Evolutionary conservation across 768 basidiomycete genomes (phyloP).

Genomic region (Tylopilus sp.): DNA sequence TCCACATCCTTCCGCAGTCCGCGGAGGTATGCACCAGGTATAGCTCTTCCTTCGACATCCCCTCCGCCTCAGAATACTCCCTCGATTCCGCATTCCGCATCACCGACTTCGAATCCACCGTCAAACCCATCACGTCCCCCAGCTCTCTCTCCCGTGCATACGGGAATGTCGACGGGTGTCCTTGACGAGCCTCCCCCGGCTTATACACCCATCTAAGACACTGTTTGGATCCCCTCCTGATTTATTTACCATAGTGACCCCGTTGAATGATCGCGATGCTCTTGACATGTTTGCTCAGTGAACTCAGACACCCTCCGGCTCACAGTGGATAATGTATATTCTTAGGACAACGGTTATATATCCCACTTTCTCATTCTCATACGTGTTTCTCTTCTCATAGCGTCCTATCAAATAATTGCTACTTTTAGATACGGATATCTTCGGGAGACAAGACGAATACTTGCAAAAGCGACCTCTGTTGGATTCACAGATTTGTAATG

Average conservation of each 20-base stretch:
- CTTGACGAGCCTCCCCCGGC: conserved; percentile 25
- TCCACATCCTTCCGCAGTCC: not conserved
- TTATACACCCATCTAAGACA: conserved; percentile 21
- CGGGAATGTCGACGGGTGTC: conserved; percentile 7
- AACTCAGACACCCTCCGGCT: not conserved
- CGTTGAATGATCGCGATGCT: not conserved
- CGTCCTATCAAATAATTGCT: not conserved
- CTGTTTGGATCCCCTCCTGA: not conserved
- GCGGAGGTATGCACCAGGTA: not conserved
- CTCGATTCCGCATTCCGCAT: not conserved
- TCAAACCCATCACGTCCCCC: not conserved
- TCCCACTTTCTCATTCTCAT: not conserved
- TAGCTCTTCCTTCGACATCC: not conserved
- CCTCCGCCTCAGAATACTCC: not conserved
- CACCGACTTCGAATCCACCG: not conserved
- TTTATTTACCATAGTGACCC: not conserved
- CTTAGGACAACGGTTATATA: conserved; percentile 2
- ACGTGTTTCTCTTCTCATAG: not conserved
- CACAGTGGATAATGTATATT: conserved; percentile 1
- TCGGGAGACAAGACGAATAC: not conserved
- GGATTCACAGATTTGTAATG: not conserved
- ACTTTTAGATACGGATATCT: not conserved
- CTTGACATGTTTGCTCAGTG: not conserved
- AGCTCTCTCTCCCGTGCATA: conserved; percentile 6
- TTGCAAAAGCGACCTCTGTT: not conserved